Evolutionary conservation across 805 yeast genomes (phyloP), one percentile per base, ranked within the genome.

Genomic region (Yamadazyma phyllophila): DNA sequence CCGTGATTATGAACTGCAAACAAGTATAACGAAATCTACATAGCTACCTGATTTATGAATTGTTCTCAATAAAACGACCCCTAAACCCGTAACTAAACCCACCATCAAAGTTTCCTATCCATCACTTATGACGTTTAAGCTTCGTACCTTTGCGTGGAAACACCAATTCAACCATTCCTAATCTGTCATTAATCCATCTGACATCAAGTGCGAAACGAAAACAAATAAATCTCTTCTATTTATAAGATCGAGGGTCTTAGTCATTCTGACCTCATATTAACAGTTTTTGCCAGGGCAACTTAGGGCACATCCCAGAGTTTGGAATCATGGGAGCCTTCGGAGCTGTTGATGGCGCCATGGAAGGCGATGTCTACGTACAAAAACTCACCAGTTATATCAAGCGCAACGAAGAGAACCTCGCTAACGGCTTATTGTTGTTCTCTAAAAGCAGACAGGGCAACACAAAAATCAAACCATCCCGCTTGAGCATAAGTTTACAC

Each of bases 401-500:
- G 44, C 63, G 79, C 11, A 82, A 80, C 54, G 85, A 80, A 53
- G 73, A 77, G 39, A 82, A 78, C 29, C 65, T 80, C 24, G 83
- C 84, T 13, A 80, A 80, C 53, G 83, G 84, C 1, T 64, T 80
- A 26, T 63, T 78, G 29, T 78, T 80, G 14, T 79, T 77, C 56
- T 74, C 77, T 53, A 78, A 76, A 51, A 59, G 52, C 33, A 51
- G 57, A 37, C 12, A 1, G 8, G 43, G 58, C 26, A 35, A 46
- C 15, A 32, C 61, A 26, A 65, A 61, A 43, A 57, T 61, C 32
- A 81, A 80, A 53, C 83, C 85, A 0, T 75, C 78, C 11, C 62
- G 86, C 47, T 65, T 83, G 16, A 74, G 78, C 11, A 65, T 83
- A 43, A 80, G 86, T 13, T 65, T 81, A 24, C 88, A 82, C 58